A percentile compares a stretch with the other conserved stretches of the same genome.
phyloP scores from a whole-genome alignment of 352 stramenopile genomes.

The Globisporangium carolinianum region DNA sequence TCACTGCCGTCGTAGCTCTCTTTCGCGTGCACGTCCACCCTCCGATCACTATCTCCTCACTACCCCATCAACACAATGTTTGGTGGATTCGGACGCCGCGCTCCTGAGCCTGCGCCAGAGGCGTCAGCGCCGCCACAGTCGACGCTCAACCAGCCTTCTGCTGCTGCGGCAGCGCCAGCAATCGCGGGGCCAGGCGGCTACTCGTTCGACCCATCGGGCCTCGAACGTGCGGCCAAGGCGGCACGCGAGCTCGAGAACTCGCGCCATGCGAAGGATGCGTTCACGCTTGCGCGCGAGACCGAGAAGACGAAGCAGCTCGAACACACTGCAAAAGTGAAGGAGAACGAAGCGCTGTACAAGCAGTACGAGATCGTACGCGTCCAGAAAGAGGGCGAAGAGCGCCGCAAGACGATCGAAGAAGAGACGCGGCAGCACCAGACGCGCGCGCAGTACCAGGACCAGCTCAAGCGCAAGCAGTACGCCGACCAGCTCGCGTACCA shows the following conservation, averaged over 20 bases:
- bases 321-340: conserved; percentile 88
- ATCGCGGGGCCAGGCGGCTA: conserved; percentile 39
- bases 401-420: conserved; percentile 94
- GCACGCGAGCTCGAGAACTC: conserved; percentile 95
- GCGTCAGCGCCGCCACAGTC: conserved; percentile 1
- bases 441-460: conserved; percentile 96
- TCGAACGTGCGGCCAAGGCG: conserved; percentile 97
- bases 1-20: neutral
- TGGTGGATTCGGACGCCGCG: conserved; percentile 15
- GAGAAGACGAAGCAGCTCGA: conserved; percentile 94
- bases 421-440: conserved; percentile 97
- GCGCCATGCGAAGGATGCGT: conserved; percentile 90
- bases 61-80: conserved; percentile 11
- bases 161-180: conserved; percentile 5
- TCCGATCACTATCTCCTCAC: neutral
- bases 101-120: conserved; percentile 11
- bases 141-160: conserved; percentile 16
- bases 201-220: conserved; percentile 94
- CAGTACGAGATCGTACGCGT: conserved; percentile 93
- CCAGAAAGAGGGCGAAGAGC: conserved; percentile 95
- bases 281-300: conserved; percentile 94
- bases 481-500: conserved; percentile 95
- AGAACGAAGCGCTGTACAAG: conserved; percentile 91
- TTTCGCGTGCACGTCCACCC: neutral
- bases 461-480: conserved; percentile 98